These are phyloP conservation scores for Dictyostelium citrinum DNA, from an alignment of 78 protist species.

Conservation along the genomic window DNA sequence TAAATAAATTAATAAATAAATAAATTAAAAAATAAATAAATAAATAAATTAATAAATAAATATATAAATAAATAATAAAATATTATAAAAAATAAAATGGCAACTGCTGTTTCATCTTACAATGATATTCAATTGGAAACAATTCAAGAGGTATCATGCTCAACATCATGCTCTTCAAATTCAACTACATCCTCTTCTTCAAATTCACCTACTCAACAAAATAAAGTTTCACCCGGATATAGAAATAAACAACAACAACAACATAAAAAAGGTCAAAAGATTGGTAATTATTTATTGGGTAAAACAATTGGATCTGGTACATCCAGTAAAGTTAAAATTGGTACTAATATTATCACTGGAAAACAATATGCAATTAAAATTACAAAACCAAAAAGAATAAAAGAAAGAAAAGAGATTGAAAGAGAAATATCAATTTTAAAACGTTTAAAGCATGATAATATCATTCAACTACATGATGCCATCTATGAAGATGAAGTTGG, in stretches of 20 bases:
- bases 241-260: neutral
- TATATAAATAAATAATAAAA: neutral
- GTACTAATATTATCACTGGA: slow-evolving; percentile 51
- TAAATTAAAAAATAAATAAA: neutral
- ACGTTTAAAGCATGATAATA: slow-evolving; percentile 68
- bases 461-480: slow-evolving; percentile 76
- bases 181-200: neutral
- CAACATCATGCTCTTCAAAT: neutral
- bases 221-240: neutral
- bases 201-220: neutral
- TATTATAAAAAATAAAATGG: slow-evolving; percentile 1
- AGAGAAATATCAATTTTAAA: slow-evolving; percentile 72
- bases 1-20: too few species aligned
- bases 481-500: slow-evolving; percentile 58
- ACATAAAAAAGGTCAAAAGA: slow-evolving; percentile 52
- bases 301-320: slow-evolving; percentile 81
- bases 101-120: slow-evolving; percentile 3
- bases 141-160: slow-evolving; percentile 14
- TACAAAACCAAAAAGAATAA: slow-evolving; percentile 52
- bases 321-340: slow-evolving; percentile 74
- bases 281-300: slow-evolving; percentile 70
- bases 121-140: slow-evolving; percentile 39
- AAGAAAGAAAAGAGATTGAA: slow-evolving; percentile 74
- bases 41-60: neutral
- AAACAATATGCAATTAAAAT: slow-evolving; percentile 66